phyloP scores from a whole-genome alignment of 2,329 filamentous ascomycete species.

The Ceratocystis eucalypticola region DNA sequence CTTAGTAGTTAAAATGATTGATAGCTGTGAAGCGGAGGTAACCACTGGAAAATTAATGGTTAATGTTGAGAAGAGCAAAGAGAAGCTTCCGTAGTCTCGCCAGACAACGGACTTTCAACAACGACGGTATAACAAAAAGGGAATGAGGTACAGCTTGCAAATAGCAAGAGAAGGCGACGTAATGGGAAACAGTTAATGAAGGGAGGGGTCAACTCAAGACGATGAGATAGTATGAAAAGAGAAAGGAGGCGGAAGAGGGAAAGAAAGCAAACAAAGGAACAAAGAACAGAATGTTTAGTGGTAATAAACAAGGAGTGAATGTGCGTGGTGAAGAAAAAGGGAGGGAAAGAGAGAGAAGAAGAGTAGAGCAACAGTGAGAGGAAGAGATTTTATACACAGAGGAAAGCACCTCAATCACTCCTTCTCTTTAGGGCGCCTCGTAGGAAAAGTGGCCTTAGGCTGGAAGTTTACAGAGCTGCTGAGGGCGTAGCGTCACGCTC shows the following conservation, averaged over 20 bases:
- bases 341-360: background rate
- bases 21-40: background rate
- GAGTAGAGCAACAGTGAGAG: background rate
- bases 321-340: slow-evolving; percentile 3
- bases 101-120: background rate
- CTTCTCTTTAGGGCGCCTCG: background rate
- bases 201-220: background rate
- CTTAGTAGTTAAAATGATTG: background rate
- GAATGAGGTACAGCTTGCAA: background rate
- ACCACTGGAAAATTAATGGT: background rate
- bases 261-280: background rate
- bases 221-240: background rate
- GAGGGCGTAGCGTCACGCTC: background rate
- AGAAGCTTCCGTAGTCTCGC: background rate
- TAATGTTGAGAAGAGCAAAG: background rate
- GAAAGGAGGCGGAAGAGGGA: background rate
- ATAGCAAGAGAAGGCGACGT: background rate
- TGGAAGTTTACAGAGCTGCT: background rate
- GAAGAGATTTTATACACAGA: slow-evolving; percentile 2
- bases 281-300: background rate
- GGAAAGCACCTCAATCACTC: background rate
- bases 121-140: background rate
- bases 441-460: background rate
- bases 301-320: background rate
- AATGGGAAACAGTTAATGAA: background rate